Percentiles rank a stretch among this genome's conserved stretches.
Conservation (phyloP, 108 stramenopile species). For the Cyclostephanos tholiformis region DNA sequence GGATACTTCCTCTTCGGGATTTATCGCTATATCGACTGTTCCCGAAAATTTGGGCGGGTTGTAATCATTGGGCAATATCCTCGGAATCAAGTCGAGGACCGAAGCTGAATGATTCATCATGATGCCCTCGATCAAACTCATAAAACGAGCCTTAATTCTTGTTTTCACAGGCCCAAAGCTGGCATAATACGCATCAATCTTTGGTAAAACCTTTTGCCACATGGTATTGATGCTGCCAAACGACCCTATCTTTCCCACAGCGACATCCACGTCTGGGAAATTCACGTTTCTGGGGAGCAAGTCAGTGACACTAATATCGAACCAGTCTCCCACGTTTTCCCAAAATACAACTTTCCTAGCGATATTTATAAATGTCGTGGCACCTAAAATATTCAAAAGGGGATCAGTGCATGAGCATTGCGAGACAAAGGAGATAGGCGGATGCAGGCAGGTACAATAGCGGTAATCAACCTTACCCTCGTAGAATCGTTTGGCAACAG, state of each 20-base stretch:
- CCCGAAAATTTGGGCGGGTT: constrained; percentile 42
- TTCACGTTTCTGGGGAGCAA: constrained; percentile 36
- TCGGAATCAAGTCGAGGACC: constrained; percentile 18
- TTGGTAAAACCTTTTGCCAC: constrained; percentile 27
- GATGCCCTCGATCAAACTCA: constrained; percentile 25
- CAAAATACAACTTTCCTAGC: constrained; percentile 35
- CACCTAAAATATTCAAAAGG: constrained; percentile 17
- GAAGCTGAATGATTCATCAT: constrained; percentile 13
- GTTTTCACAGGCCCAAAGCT: constrained; percentile 11
- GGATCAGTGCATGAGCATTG: background rate
- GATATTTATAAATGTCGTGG: constrained; percentile 28
- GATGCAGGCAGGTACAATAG: background rate
- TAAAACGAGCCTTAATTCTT: constrained; percentile 18
- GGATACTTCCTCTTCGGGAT: constrained; percentile 38
- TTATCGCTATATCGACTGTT: constrained; percentile 8
- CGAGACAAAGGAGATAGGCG: background rate
- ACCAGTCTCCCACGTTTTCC: constrained; percentile 39
- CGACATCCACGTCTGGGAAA: constrained; percentile 37
- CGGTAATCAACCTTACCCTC: constrained; percentile 22
- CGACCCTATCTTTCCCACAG: constrained; percentile 23
- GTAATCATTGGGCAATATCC: constrained; percentile 35
- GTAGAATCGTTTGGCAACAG: constrained; percentile 39
- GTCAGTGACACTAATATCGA: constrained; percentile 36
- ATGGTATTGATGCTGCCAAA: constrained; percentile 27
- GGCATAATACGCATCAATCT: constrained; percentile 24